Conservation (phyloP, 108 stramenopile species). For the Skeletonema menzelii region DNA sequence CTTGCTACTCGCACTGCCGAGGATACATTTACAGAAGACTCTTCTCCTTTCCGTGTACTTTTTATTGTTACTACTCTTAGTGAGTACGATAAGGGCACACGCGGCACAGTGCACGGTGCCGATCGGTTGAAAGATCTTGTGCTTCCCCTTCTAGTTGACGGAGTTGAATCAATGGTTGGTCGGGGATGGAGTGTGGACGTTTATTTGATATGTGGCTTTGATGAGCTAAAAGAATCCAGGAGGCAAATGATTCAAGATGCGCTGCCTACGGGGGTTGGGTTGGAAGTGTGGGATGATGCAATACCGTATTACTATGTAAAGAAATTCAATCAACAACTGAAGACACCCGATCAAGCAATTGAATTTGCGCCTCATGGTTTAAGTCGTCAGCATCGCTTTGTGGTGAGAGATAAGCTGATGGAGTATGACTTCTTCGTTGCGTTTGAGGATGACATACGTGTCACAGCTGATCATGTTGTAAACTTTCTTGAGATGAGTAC, state of each 20-base stretch:
- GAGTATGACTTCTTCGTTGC: slow-evolving; percentile 76
- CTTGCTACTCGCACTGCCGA: slow-evolving; percentile 28
- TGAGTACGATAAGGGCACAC: slow-evolving; percentile 68
- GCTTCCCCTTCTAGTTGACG: slow-evolving; percentile 64
- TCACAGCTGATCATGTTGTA: slow-evolving; percentile 68
- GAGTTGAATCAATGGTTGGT: slow-evolving; percentile 61
- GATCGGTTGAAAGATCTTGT: slow-evolving; percentile 72
- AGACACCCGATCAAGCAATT: slow-evolving; percentile 22
- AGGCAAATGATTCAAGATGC: slow-evolving; percentile 50
- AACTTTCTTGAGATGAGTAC: slow-evolving; percentile 62
- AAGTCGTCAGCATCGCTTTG: slow-evolving; percentile 82
- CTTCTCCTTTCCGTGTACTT: slow-evolving; percentile 46
- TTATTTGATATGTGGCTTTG: slow-evolving; percentile 42
- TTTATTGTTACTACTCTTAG: slow-evolving; percentile 72
- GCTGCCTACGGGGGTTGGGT: slow-evolving; percentile 52
- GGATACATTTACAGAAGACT: slow-evolving; percentile 31
- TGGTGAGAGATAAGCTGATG: slow-evolving; percentile 71
- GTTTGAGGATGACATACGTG: slow-evolving; percentile 81
- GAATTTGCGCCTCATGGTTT: slow-evolving; percentile 58
- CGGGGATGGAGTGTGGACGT: slow-evolving; percentile 46
- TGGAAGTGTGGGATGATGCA: slow-evolving; percentile 78
- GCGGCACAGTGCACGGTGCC: slow-evolving; percentile 57
- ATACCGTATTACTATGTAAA: slow-evolving; percentile 63
- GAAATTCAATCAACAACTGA: slow-evolving; percentile 29
- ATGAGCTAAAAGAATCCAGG: slow-evolving; percentile 28